A percentile compares a stretch with the other conserved stretches of the same genome.
phyloP scores from a whole-genome alignment of 2,329 filamentous ascomycete species.

The Pyricularia sp. region DNA sequence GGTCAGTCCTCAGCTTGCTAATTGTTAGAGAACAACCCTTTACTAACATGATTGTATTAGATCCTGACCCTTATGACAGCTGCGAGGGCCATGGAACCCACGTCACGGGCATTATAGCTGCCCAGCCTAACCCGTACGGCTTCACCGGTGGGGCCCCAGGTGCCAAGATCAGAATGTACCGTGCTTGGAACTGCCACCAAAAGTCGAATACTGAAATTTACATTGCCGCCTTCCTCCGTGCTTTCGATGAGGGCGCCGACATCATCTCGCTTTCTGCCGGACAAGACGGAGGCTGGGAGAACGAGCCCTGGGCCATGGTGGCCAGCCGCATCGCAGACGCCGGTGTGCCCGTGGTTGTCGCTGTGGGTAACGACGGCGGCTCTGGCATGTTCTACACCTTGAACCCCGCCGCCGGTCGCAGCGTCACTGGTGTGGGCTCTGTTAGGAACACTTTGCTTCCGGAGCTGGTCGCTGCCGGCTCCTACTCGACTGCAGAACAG shows the following conservation, averaged over 20 bases:
- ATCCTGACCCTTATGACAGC: constrained; percentile 14
- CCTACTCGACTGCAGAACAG: not conserved
- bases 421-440: not conserved
- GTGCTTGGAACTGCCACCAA: constrained; percentile 12
- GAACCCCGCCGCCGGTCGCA: not conserved
- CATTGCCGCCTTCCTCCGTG: constrained; percentile 24
- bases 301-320: constrained; percentile 24
- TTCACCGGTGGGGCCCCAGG: constrained; percentile 16
- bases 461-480: not conserved
- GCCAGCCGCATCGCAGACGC: constrained; percentile 29
- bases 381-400: constrained; percentile 1
- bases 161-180: constrained; percentile 14
- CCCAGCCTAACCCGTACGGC: constrained; percentile 9
- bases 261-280: constrained; percentile 23
- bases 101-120: constrained; percentile 16
- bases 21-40: not conserved
- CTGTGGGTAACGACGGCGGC: constrained; percentile 29
- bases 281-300: constrained; percentile 14
- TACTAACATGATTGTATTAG: constrained; percentile 3
- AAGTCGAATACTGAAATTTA: constrained; percentile 18
- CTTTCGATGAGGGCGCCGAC: constrained; percentile 26
- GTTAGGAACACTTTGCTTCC: not conserved
- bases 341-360: constrained; percentile 28
- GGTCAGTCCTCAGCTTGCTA: not conserved
- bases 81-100: constrained; percentile 15